Base-by-base conservation (phyloP, 192 early-diverging fungal species). In the Radiomyces spectabilis region DNA sequence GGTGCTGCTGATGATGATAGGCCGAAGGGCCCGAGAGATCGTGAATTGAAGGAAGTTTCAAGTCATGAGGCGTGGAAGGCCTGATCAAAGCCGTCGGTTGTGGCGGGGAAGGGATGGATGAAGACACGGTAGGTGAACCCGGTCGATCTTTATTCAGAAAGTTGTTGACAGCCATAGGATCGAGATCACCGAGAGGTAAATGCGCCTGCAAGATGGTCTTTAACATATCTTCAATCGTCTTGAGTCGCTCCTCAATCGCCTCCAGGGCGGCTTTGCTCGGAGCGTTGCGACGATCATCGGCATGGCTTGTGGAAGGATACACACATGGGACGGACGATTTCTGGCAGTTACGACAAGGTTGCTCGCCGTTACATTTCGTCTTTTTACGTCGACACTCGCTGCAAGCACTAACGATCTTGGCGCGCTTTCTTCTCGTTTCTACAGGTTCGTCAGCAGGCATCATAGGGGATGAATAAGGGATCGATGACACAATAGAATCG, bases 301-400 rank as follows among this genome's bases (percentile, higher is more conserved):
- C 61, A 31, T 53, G 46, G n/a, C 46, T 51, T 3, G 53, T 57
- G 8, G 55, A 57, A 24, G 67, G 67, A 40, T 69, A 69, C 6
- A 58, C 44, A 41, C 67, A 69, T 9, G 42, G 5, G 0, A 55
- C 67, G 1, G 41, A 24, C 4, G 67, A 57, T 19, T 69, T 69
- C 27, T 42, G 40, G 33, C 67, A 69, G 34, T 57, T 63, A 24
- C 52, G 44, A 37, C 67, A 69, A 21, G 67, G 67, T 27, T 41
- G 47, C 31, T 58, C 59, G 1, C 67, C 67, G 40, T 69, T 59
- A 25, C 67, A 69, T 39, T 69, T 69, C 27, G 61, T 63, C 41
- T 69, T 69, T 57, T 69, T 69, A 25, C 67, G 54, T 46, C 67
- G 30, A 37, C 67, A 69, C 51, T 69, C 67, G 25, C 59, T 52